These are phyloP conservation scores for Gentiana straminea DNA, from an alignment of 257 asterid genomes.

Conservation along the genomic window DNA sequence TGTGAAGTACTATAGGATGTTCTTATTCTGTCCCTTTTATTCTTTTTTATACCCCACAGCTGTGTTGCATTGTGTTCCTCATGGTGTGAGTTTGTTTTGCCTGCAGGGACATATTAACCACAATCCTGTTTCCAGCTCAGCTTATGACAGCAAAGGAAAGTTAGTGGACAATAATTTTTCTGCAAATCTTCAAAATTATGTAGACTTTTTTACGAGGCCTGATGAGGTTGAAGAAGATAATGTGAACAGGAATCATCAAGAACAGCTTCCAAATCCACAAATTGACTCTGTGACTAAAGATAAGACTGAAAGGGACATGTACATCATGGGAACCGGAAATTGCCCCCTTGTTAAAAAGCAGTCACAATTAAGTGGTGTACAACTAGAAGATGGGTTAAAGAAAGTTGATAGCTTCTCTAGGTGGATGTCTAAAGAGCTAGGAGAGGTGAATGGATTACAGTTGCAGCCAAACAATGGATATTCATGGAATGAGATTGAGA, in stretches of 20 bases:
- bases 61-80: constrained; percentile 13
- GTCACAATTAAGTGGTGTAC: constrained; percentile 48
- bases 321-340: constrained; percentile 29
- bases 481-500: constrained; percentile 62
- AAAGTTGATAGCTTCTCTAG: constrained; percentile 95
- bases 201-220: constrained; percentile 24
- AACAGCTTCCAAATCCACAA: constrained; percentile 31
- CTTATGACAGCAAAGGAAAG: constrained; percentile 20
- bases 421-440: constrained; percentile 81
- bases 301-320: constrained; percentile 32
- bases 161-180: constrained; percentile 26
- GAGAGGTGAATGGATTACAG: constrained; percentile 54
- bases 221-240: constrained; percentile 36
- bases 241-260: constrained; percentile 29
- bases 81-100: constrained; percentile 15
- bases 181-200: constrained; percentile 26
- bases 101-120: constrained; percentile 20
- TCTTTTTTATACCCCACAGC: no score
- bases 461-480: constrained; percentile 46
- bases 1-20: no score
- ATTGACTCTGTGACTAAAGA: constrained; percentile 22
- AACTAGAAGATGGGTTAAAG: constrained; percentile 64
- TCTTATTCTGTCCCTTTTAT: no score
- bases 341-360: constrained; percentile 37
- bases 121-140: constrained; percentile 15